Base-by-base conservation (phyloP, 23 red algal genomes). In the Gracilaria gracilis region DNA sequence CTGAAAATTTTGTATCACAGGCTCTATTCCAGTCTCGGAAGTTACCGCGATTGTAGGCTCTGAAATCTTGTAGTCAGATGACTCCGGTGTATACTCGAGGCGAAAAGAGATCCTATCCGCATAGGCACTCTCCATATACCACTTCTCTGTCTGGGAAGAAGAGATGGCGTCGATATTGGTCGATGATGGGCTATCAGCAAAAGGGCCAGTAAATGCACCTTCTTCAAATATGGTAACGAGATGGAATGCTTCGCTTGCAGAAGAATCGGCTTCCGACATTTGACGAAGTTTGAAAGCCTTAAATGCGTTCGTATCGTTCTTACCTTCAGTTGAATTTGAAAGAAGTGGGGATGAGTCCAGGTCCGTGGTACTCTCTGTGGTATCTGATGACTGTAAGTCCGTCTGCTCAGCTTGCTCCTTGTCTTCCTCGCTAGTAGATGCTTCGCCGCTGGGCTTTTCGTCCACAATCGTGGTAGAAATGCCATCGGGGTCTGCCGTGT, bases 51-150 rank as follows among this genome's bases (percentile, higher is more conserved):
- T 90, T n/a, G n/a, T 32, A 19, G 87, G 87, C 71, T 80, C 74
- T 16, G 40, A 69, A 42, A 80, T 79, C 59, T 50, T 79, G 36
- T 90, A 90, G 49, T 90, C 87, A 8, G 27, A 72, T 12, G 57
- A 67, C 16, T 90, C 76, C 44, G 75, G 87, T 21, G 53, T 71
- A 37, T 67, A 90, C 54, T 54, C 59, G 39, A 76, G 57, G 46
- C 74, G 72, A 49, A 90, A 90, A 35, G 87, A 65, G 32, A 90
- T 90, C 35, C 87, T 70, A 65, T 90, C 87, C 16, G 54, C 62
- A 32, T 90, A 90, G 12, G 73, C 65, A 28, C 74, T 75, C 28
- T 90, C 87, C 33, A 61, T 67, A 28, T 81, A 90, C 87, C 87
- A 90, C 39, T 39, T 47, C 31, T 62, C 44, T 24, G 71, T 75